Conservation (phyloP, 2,329 filamentous ascomycete genomes). For the Aspergillus pseudonomiae region DNA sequence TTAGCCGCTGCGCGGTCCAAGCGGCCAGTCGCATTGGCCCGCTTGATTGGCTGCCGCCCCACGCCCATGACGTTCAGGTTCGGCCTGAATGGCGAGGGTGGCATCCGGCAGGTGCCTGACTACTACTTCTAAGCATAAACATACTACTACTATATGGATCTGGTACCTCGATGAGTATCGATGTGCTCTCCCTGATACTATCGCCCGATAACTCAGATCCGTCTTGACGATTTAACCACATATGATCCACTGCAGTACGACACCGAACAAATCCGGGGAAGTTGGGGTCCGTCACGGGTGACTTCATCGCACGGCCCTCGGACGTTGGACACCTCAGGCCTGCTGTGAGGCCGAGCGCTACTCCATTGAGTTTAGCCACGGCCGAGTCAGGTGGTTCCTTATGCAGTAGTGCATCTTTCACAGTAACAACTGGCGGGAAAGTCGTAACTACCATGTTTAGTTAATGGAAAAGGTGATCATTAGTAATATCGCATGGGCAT, state of each 20-base stretch:
- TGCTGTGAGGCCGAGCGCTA: conserved; percentile 3
- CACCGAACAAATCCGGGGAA: neutral
- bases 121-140: neutral
- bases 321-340: conserved; percentile 19
- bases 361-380: conserved; percentile 7
- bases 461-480: neutral
- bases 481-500: neutral
- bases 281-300: no score
- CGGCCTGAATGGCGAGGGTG: conserved; percentile 4
- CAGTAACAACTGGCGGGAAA: neutral
- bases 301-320: conserved; percentile 16
- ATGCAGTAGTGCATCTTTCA: conserved; percentile 4
- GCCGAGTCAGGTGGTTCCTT: conserved; percentile 13
- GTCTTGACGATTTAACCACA: neutral
- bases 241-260: neutral
- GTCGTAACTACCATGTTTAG: neutral
- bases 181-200: no score
- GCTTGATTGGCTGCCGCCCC: conserved; percentile 11
- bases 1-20: conserved; percentile 11
- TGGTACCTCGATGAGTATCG: no score
- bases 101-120: conserved; percentile 4
- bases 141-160: neutral
- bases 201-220: no score
- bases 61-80: conserved; percentile 19
- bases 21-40: conserved; percentile 2